Conservation (phyloP, 352 stramenopile genomes). For the Phytophthora lateralis region DNA sequence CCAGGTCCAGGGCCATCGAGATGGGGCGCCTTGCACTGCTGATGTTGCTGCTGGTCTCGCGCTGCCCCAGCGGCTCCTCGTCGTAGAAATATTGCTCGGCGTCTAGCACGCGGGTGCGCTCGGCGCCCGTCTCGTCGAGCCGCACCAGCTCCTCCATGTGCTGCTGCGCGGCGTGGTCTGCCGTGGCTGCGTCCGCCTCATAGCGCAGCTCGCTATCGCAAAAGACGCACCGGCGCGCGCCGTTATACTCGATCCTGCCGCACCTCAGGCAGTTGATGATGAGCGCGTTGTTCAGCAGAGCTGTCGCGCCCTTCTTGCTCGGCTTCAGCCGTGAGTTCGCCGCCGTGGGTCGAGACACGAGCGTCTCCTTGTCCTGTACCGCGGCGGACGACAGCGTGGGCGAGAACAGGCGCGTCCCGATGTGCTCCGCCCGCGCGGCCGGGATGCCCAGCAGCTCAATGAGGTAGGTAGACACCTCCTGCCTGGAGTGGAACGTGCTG, state of each 20-base stretch:
- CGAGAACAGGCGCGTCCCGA: constrained; percentile 53
- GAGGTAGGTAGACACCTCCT: constrained; percentile 62
- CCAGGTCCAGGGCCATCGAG: constrained; percentile 53
- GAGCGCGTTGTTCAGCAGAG: constrained; percentile 53
- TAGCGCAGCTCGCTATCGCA: constrained; percentile 67
- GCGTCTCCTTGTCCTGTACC: constrained; percentile 24
- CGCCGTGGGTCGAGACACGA: constrained; percentile 45
- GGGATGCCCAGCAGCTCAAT: constrained; percentile 72
- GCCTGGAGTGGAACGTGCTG: constrained; percentile 47
- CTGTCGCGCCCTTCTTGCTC: constrained; percentile 30
- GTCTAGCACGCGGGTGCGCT: constrained; percentile 56
- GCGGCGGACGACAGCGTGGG: neutral
- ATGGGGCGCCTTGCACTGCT: constrained; percentile 27
- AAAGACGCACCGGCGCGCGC: constrained; percentile 53
- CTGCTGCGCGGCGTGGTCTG: constrained; percentile 42
- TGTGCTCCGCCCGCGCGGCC: constrained; percentile 45
- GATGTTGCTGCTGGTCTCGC: neutral
- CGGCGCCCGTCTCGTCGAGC: constrained; percentile 48
- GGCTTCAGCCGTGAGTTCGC: constrained; percentile 59
- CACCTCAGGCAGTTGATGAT: constrained; percentile 80
- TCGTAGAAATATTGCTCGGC: constrained; percentile 44
- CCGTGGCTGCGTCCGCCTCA: constrained; percentile 36
- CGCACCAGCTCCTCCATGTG: constrained; percentile 66
- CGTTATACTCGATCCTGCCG: constrained; percentile 71
- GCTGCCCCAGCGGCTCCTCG: constrained; percentile 32